Conservation (phyloP, 164 flowering plant species). For the Chloranthus sessilifolius region DNA sequence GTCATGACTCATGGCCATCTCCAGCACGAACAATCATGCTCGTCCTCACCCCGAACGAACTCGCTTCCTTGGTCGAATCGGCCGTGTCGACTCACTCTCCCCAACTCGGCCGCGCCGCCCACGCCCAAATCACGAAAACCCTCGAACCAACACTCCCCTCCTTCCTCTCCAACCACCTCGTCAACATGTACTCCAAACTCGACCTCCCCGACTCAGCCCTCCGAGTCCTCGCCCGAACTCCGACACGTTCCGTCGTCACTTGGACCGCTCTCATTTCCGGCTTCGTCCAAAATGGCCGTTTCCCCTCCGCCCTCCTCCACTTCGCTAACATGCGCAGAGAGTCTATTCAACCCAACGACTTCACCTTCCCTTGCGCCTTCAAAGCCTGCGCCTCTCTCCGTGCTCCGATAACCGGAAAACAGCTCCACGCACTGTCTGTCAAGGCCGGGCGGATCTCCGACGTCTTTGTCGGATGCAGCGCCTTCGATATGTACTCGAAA, state of each 20-base stretch:
- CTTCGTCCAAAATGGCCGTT: conserved; percentile 54
- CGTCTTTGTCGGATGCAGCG: conserved; percentile 70
- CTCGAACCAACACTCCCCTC: conserved; percentile 31
- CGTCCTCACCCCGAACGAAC: conserved; percentile 44
- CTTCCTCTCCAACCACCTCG: conserved; percentile 69
- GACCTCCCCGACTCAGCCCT: conserved; percentile 57
- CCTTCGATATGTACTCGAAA: conserved; percentile 72
- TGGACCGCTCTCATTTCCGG: conserved; percentile 89
- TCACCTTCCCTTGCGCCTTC: conserved; percentile 76
- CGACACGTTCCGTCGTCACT: conserved; percentile 70
- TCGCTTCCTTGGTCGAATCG: conserved; percentile 41
- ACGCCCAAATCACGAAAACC: conserved; percentile 54
- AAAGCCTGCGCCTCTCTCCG: conserved; percentile 52
- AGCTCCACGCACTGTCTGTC: conserved; percentile 56
- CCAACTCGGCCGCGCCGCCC: conserved; percentile 61
- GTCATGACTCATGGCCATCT: no score
- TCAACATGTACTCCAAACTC: conserved; percentile 87
- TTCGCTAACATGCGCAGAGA: conserved; percentile 58
- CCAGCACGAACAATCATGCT: no score
- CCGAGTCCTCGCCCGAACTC: conserved; percentile 44
- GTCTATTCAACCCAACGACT: conserved; percentile 63
- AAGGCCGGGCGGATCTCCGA: conserved; percentile 41
- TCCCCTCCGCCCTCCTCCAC: conserved; percentile 38
- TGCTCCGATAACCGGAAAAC: conserved; percentile 33
- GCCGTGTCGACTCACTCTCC: conserved; percentile 48